Conservation (phyloP, 805 yeast genomes). For the Candida ulmi region DNA sequence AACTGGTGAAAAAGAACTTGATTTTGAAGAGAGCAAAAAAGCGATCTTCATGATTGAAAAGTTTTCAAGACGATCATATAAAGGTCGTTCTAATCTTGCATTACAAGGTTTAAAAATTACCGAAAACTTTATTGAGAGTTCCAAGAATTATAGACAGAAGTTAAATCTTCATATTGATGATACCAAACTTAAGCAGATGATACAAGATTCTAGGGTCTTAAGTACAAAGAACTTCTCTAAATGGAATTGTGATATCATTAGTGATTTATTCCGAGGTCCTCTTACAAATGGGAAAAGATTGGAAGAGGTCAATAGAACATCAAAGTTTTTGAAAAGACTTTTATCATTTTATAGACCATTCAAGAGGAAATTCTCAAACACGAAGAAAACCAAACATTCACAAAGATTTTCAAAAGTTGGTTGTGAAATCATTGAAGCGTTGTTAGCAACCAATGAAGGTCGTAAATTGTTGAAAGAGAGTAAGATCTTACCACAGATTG, state of each 20-base stretch:
- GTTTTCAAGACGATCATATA: constrained; percentile 32
- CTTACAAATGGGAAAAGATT: constrained; percentile 63
- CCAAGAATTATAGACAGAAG: constrained; percentile 13
- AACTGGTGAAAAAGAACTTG: constrained; percentile 1
- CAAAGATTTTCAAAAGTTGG: constrained; percentile 66
- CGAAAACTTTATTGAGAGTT: constrained; percentile 19
- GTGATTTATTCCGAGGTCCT: constrained; percentile 78
- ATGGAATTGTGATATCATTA: constrained; percentile 84
- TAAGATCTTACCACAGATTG: constrained; percentile 80
- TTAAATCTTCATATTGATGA: constrained; percentile 41
- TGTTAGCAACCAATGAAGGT: constrained; percentile 62
- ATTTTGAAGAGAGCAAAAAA: constrained; percentile 9
- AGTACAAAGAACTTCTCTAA: constrained; percentile 71
- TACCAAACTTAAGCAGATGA: constrained; percentile 54
- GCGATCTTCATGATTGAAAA: constrained; percentile 45
- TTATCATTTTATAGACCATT: constrained; percentile 88
- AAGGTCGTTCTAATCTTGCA: constrained; percentile 32
- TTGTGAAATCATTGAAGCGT: constrained; percentile 61
- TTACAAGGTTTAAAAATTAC: constrained; percentile 20
- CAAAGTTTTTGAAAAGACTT: constrained; percentile 81
- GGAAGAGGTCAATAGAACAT: constrained; percentile 71
- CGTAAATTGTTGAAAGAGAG: constrained; percentile 59
- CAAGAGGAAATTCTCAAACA: constrained; percentile 68
- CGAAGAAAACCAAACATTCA: constrained; percentile 44
- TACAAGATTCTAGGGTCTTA: constrained; percentile 65